Percentiles rank a stretch among this genome's conserved stretches.
Conservation (phyloP, 169 alveolate genomes). For the Amoebophrya sp. region DNA sequence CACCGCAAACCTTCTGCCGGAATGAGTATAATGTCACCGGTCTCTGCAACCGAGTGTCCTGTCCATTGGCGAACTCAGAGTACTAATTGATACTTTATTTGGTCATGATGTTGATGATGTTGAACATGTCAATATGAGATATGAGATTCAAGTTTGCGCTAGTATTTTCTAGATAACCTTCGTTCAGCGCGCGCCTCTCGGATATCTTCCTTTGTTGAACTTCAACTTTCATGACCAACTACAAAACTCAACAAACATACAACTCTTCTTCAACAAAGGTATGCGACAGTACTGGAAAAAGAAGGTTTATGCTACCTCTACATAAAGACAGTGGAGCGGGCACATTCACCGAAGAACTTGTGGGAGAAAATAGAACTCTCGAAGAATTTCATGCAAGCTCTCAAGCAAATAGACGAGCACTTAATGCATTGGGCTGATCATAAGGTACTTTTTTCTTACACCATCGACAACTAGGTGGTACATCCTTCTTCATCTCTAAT, state of each 20-base stretch:
- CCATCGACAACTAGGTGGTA: too few species aligned
- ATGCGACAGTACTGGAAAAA: background rate
- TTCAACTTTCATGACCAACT: too few species aligned
- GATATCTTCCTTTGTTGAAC: too few species aligned
- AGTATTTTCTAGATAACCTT: too few species aligned
- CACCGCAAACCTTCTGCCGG: conserved; percentile 48
- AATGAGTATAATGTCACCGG: conserved; percentile 94
- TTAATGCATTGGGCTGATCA: background rate
- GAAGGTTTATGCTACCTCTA: conserved; percentile 85
- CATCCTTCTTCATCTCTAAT: too few species aligned
- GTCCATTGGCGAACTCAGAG: conserved; percentile 91
- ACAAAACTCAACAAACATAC: too few species aligned
- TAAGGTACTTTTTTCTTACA: too few species aligned
- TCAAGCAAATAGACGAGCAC: conserved; percentile 79
- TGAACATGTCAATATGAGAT: too few species aligned
- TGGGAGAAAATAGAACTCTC: conserved; percentile 93
- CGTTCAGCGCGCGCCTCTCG: too few species aligned
- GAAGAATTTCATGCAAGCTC: conserved; percentile 80
- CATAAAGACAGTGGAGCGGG: conserved; percentile 93
- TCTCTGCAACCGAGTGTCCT: conserved; percentile 88
- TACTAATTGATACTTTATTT: too few species aligned
- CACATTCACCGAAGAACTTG: conserved; percentile 88
- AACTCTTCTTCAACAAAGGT: background rate
- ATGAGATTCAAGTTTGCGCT: too few species aligned
- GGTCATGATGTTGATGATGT: too few species aligned